Evolutionary conservation across 345 rosid species (phyloP).

Genomic region (Pugionium dolabratum): DNA sequence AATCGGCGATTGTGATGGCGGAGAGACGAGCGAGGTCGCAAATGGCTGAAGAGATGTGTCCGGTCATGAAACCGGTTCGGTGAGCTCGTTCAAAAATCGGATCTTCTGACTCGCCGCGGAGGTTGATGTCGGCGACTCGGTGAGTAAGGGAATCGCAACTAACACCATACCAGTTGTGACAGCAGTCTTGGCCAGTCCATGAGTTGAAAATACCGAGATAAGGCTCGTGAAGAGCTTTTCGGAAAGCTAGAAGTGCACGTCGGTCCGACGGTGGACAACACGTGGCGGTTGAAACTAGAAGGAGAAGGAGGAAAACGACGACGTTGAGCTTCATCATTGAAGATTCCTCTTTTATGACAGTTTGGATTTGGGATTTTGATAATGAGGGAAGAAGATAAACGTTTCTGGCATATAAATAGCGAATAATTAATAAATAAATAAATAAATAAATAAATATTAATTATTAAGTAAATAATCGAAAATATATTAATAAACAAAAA

Average conservation of each 20-base stretch:
- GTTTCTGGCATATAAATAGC: conserved; percentile 28
- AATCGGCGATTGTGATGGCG: conserved; percentile 70
- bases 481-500: conserved; percentile 11
- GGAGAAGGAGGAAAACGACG: conserved; percentile 36
- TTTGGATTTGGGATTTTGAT: conserved; percentile 28
- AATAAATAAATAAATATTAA: not conserved
- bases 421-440: not conserved
- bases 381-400: conserved; percentile 33
- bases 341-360: conserved; percentile 29
- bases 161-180: conserved; percentile 86
- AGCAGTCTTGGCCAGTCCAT: conserved; percentile 85
- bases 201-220: conserved; percentile 72
- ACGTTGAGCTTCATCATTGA: conserved; percentile 28
- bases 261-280: conserved; percentile 76
- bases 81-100: conserved; percentile 66
- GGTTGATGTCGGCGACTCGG: conserved; percentile 83
- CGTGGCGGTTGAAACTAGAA: conserved; percentile 41
- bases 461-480: not conserved
- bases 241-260: conserved; percentile 67
- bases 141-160: conserved; percentile 68
- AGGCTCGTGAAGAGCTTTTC: conserved; percentile 66
- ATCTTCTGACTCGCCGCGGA: conserved; percentile 89
- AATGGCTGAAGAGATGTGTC: conserved; percentile 59
- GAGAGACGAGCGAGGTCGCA: conserved; percentile 69
- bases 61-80: conserved; percentile 81